These are phyloP conservation scores for Metroxylon sagu DNA, from an alignment of 176 grass and related monocot species.

Conservation along the genomic window DNA sequence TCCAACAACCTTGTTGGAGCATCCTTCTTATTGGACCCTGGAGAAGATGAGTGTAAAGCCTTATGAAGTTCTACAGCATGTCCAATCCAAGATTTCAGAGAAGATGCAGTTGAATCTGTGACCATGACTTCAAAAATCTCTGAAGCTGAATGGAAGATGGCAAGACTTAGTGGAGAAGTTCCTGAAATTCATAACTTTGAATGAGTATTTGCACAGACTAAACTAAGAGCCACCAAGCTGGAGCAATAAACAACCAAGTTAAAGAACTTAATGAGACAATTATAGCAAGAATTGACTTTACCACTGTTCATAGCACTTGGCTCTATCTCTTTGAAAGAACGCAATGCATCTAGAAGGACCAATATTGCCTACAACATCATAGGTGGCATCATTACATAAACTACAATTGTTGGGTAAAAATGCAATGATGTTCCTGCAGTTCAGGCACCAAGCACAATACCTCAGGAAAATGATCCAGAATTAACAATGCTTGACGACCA, in stretches of 20 bases:
- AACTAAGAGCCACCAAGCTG: neutral
- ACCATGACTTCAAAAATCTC: slow-evolving; percentile 98
- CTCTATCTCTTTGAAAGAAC: slow-evolving; percentile 73
- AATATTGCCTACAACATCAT: slow-evolving; percentile 57
- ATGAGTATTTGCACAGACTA: neutral
- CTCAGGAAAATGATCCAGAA: slow-evolving; percentile 75
- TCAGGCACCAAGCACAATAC: slow-evolving; percentile 23
- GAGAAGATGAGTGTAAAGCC: slow-evolving; percentile 85
- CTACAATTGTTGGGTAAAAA: too few species aligned
- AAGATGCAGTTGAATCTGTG: slow-evolving; percentile 77
- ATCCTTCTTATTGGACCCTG: slow-evolving; percentile 92
- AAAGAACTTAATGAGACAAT: too few species aligned
- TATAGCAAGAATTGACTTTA: slow-evolving; percentile 9
- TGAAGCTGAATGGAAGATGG: slow-evolving; percentile 84
- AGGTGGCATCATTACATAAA: neutral
- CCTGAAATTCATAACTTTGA: slow-evolving; percentile 27
- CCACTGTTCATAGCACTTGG: slow-evolving; percentile 47
- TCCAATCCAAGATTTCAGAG: slow-evolving; percentile 81
- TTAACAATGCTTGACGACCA: slow-evolving; percentile 82
- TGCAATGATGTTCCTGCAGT: too few species aligned
- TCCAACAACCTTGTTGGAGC: slow-evolving; percentile 84
- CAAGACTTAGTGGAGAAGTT: slow-evolving; percentile 68
- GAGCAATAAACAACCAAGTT: too few species aligned
- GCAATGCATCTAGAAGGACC: slow-evolving; percentile 69
- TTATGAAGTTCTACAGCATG: slow-evolving; percentile 87